These are phyloP conservation scores for Polytrichum commune DNA, from an alignment of 225 moss, liverwort and hornwort genomes.

Conservation along the genomic window DNA sequence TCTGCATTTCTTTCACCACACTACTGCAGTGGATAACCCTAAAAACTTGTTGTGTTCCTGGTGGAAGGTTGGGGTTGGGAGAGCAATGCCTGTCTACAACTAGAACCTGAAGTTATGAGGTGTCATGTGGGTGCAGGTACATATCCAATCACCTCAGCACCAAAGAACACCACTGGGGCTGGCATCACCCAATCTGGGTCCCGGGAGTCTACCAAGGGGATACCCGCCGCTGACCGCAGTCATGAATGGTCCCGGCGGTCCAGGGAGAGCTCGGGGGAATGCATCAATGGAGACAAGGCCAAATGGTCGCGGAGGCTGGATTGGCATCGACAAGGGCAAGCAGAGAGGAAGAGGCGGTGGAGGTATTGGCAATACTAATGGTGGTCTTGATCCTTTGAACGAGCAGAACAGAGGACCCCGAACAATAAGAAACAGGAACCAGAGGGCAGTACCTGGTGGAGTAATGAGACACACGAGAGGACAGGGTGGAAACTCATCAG, in stretches of 20 bases:
- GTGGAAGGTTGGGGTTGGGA: too few species aligned
- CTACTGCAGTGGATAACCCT: neutral
- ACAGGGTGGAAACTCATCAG: conserved; percentile 63
- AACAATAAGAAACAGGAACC: conserved; percentile 84
- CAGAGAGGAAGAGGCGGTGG: conserved; percentile 81
- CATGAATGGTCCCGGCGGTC: conserved; percentile 57
- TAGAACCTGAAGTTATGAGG: neutral
- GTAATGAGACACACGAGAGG: conserved; percentile 77
- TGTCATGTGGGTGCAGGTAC: conserved; percentile 46
- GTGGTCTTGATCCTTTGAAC: conserved; percentile 83
- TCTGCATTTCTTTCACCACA: neutral
- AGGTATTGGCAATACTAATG: conserved; percentile 59
- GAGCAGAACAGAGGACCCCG: conserved; percentile 99
- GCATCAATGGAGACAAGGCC: conserved; percentile 60
- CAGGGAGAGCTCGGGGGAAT: conserved; percentile 66
- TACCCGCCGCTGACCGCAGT: conserved; percentile 79
- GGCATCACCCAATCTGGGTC: conserved; percentile 63
- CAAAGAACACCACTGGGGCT: conserved; percentile 59
- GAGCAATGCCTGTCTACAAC: too few species aligned
- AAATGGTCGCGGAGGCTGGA: conserved; percentile 78
- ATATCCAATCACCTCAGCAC: conserved; percentile 64
- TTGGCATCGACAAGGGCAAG: conserved; percentile 66
- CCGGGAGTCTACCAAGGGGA: conserved; percentile 77
- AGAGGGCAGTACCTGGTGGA: conserved; percentile 69
- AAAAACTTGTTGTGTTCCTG: neutral